These are phyloP conservation scores for Colletotrichum gloeosporioides DNA, from an alignment of 2,329 filamentous ascomycete genomes.

Conservation along the genomic window DNA sequence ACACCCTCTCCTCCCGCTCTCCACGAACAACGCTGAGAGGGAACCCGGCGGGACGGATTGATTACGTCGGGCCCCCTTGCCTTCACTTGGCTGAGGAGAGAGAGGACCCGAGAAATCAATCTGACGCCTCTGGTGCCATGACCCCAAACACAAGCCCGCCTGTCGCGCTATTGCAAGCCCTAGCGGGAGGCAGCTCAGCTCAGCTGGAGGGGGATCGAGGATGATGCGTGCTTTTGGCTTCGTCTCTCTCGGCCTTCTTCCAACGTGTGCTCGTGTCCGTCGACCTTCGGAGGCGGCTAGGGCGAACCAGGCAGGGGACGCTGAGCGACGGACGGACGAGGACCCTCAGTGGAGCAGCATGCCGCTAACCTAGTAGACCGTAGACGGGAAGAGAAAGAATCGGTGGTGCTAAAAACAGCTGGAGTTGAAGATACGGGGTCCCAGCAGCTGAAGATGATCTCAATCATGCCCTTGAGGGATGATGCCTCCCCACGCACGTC, in stretches of 20 bases:
- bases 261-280: background rate
- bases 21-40: background rate
- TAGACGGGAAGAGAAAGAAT: background rate
- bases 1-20: background rate
- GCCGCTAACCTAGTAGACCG: background rate
- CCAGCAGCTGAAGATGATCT: background rate
- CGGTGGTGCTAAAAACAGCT: background rate
- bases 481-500: constrained; percentile 8
- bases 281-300: background rate
- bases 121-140: background rate
- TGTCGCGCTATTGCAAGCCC: background rate
- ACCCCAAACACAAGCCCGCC: background rate
- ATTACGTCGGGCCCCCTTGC: background rate
- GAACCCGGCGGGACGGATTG: background rate
- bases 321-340: background rate
- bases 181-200: background rate
- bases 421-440: background rate
- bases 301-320: background rate
- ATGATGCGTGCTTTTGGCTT: background rate
- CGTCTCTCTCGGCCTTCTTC: background rate
- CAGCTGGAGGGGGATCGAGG: background rate
- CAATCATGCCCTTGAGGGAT: background rate
- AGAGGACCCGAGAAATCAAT: background rate
- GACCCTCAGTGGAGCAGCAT: constrained; percentile 3
- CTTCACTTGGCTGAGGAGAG: too few species aligned